Percentiles rank a stretch among this genome's conserved stretches.
Conservation (phyloP, 2,329 filamentous ascomycete species). For the Colletotrichum eremochloae region DNA sequence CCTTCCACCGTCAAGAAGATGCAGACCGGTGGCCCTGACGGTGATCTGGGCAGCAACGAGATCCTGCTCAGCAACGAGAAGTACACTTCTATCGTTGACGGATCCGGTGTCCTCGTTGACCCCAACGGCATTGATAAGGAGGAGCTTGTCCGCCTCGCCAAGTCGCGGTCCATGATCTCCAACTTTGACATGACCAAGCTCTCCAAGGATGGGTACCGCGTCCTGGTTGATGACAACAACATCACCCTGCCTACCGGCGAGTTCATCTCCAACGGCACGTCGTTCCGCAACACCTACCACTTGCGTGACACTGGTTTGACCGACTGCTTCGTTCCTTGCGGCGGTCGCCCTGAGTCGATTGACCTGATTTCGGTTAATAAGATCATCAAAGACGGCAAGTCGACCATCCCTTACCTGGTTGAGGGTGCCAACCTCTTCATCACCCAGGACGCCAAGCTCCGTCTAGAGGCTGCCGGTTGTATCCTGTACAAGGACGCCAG, state of each 20-base stretch:
- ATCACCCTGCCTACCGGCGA: constrained; percentile 90
- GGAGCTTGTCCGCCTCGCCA: constrained; percentile 87
- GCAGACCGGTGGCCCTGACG: constrained; percentile 97
- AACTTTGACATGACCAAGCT: constrained; percentile 89
- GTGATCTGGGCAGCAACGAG: constrained; percentile 97
- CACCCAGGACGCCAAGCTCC: constrained; percentile 96
- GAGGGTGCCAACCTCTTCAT: constrained; percentile 99
- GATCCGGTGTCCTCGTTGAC: constrained; percentile 93
- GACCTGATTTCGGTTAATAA: constrained; percentile 89
- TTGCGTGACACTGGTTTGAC: constrained; percentile 82
- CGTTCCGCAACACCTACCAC: constrained; percentile 98
- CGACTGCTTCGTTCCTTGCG: constrained; percentile 95
- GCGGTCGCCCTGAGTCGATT: constrained; percentile 95
- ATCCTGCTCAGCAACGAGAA: constrained; percentile 96
- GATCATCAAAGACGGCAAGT: constrained; percentile 91
- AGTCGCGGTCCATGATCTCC: constrained; percentile 88
- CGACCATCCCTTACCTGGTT: constrained; percentile 91
- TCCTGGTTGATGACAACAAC: constrained; percentile 92
- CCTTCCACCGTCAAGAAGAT: constrained; percentile 89
- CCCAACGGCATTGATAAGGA: constrained; percentile 87
- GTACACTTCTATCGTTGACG: constrained; percentile 96
- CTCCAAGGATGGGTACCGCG: constrained; percentile 88
- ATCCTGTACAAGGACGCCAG: constrained; percentile 98
- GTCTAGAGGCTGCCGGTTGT: constrained; percentile 94
- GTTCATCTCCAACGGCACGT: constrained; percentile 88